Evolutionary conservation across 331 rosid genomes (phyloP).

Genomic region (Rhamnella rubrinervis): DNA sequence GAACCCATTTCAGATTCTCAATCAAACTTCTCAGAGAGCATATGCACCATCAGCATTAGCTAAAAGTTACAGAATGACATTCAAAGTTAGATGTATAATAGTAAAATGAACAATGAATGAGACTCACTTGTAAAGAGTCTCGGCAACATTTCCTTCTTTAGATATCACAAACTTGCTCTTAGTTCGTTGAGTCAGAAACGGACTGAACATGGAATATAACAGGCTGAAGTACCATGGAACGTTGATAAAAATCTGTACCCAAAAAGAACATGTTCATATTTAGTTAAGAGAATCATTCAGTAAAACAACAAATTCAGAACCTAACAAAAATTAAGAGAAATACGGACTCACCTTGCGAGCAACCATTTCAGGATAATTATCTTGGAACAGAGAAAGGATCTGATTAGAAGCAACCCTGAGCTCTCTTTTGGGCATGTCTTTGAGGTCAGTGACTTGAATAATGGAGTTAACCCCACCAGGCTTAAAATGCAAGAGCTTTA

Average conservation of each 20-base stretch:
- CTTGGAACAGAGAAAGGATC: constrained; percentile 88
- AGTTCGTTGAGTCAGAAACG: constrained; percentile 87
- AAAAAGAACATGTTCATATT: neutral
- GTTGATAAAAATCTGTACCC: constrained; percentile 79
- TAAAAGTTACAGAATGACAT: neutral
- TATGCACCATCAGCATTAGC: no score
- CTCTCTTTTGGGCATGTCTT: constrained; percentile 96
- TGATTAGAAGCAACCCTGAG: constrained; percentile 90
- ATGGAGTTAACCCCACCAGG: constrained; percentile 87
- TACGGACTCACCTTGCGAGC: constrained; percentile 64
- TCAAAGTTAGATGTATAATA: neutral
- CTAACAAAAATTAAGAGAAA: neutral
- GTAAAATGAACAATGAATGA: neutral
- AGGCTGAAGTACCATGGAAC: constrained; percentile 98
- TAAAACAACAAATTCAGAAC: constrained; percentile 6
- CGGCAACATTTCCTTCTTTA: constrained; percentile 93
- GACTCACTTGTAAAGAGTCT: constrained; percentile 86
- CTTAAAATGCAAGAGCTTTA: constrained; percentile 72
- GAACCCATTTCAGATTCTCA: constrained; percentile 17
- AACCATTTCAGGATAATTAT: constrained; percentile 94
- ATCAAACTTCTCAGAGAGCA: constrained; percentile 1
- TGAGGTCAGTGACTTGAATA: constrained; percentile 93
- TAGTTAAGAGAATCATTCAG: neutral
- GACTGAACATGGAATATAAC: constrained; percentile 88
- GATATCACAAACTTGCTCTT: constrained; percentile 96